Evolutionary conservation across 2,329 filamentous ascomycete genomes (phyloP), one percentile per base, ranked within the genome.

Genomic region (Bertia moriformis): DNA sequence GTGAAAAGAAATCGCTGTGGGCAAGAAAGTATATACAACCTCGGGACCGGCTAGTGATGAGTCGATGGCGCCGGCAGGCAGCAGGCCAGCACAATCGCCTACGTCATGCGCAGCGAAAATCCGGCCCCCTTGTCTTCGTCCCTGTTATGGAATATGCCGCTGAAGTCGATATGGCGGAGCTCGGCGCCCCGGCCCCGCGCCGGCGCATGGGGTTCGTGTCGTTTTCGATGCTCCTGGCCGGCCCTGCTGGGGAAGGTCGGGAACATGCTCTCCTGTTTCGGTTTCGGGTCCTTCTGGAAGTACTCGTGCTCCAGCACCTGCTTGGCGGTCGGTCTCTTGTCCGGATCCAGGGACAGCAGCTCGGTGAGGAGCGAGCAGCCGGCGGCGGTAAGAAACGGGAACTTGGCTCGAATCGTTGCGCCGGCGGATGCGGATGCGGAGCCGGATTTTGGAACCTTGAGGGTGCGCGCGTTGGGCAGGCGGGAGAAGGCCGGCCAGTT

Each of bases 201-300:
- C 0, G 91, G 91, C 4, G 91, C 91, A 56, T 87, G 91, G 45
- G 79, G 88, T 43, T 78, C 75, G 43, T 73, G 67, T 27, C 73
- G 67, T 45, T 84, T 66, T 48, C 87, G 67, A 52, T 78, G 81
- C 65, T 98, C 91, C 65, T 91, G 83, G 1, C 87, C 86, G 0
- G 91, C 91, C 58, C 93, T 95, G 49, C 83, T 91, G 0, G 91
- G 91, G 55, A 96, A 98, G 0, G 91, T 96, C 2, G 91, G 91
- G n/a, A n/a, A n/a, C n/a, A n/a, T n/a, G n/a, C n/a, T n/a, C n/a
- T n/a, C n/a, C n/a, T n/a, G n/a, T n/a, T n/a, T n/a, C n/a, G 54
- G n/a, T n/a, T n/a, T n/a, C n/a, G n/a, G n/a, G n/a, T n/a, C n/a
- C 60, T 96, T 88, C 14, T 58, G 66, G 58, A 98, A 98, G 57